These are phyloP conservation scores for Russula griseocarnosa DNA, from an alignment of 768 basidiomycete species.

Conservation along the genomic window DNA sequence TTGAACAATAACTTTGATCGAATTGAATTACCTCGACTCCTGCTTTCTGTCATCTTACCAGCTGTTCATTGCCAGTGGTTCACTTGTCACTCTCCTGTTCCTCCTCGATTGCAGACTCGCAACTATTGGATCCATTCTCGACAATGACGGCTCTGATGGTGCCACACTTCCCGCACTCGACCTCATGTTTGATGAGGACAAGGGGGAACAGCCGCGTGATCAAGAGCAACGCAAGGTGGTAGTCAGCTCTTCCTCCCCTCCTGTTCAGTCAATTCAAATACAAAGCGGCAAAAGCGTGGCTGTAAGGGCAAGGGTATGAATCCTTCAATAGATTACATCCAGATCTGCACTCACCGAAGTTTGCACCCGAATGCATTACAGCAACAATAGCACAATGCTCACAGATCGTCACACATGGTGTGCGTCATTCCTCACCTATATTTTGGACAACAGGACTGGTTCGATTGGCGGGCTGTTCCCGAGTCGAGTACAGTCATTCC, in stretches of 20 bases:
- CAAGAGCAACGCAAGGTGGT: neutral
- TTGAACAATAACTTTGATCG: conserved; percentile 72
- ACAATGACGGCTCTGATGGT: conserved; percentile 24
- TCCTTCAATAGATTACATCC: conserved; percentile 40
- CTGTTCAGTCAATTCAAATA: conserved; percentile 48
- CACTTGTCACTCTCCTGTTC: conserved; percentile 49
- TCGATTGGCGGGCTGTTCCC: too few relatives aligned
- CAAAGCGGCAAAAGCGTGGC: conserved; percentile 80
- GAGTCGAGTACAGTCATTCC: too few relatives aligned
- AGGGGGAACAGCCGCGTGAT: conserved; percentile 31
- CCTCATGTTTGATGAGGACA: conserved; percentile 33
- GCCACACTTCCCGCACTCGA: conserved; percentile 12
- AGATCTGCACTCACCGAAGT: too few relatives aligned
- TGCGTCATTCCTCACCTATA: too few relatives aligned
- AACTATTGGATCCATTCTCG: conserved; percentile 45
- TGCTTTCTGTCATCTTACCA: conserved; percentile 68
- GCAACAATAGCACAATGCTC: too few relatives aligned
- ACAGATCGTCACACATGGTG: too few relatives aligned
- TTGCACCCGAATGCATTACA: too few relatives aligned
- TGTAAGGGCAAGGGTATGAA: conserved; percentile 71
- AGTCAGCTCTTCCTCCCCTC: conserved; percentile 13
- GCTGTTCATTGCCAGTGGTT: conserved; percentile 42
- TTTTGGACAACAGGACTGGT: too few relatives aligned
- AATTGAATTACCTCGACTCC: conserved; percentile 61
- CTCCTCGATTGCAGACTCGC: conserved; percentile 53